Conservation (phyloP, 306 rosid species). For the Styphnolobium japonicum region DNA sequence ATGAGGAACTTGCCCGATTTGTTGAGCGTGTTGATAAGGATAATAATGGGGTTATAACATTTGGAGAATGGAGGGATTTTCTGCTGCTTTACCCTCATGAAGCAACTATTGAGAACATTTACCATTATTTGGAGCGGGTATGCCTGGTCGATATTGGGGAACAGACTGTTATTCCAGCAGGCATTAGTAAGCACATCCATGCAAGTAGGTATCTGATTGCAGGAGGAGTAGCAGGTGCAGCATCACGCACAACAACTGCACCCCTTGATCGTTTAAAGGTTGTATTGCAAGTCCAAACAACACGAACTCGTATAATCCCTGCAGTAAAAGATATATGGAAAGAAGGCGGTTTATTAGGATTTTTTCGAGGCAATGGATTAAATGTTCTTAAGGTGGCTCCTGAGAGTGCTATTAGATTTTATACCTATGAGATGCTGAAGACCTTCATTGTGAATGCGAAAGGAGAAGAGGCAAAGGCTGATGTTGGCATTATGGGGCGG, state of each 20-base stretch:
- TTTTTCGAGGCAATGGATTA: constrained; percentile 91
- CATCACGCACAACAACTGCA: constrained; percentile 94
- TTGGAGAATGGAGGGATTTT: constrained; percentile 98
- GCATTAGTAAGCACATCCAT: constrained; percentile 83
- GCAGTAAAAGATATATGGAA: constrained; percentile 67
- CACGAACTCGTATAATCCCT: constrained; percentile 56
- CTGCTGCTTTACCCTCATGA: constrained; percentile 91
- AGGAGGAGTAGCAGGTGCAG: constrained; percentile 92
- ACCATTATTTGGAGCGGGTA: constrained; percentile 90
- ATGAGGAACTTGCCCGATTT: constrained; percentile 88
- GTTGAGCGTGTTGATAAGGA: constrained; percentile 98
- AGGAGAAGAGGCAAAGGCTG: constrained; percentile 53
- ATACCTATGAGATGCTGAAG: constrained; percentile 77
- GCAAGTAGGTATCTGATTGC: constrained; percentile 87
- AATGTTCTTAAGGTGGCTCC: constrained; percentile 95
- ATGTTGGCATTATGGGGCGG: constrained; percentile 63
- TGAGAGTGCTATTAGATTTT: constrained; percentile 91
- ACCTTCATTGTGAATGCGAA: constrained; percentile 44
- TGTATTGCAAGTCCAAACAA: constrained; percentile 79
- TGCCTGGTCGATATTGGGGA: constrained; percentile 96
- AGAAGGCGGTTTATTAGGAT: constrained; percentile 75
- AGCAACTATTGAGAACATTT: constrained; percentile 94
- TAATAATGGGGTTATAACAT: constrained; percentile 88
- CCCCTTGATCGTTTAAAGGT: constrained; percentile 95
- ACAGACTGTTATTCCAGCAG: constrained; percentile 83